phyloP scores from a whole-genome alignment of 2,329 filamentous ascomycete genomes.

The Tothia fuscella region DNA sequence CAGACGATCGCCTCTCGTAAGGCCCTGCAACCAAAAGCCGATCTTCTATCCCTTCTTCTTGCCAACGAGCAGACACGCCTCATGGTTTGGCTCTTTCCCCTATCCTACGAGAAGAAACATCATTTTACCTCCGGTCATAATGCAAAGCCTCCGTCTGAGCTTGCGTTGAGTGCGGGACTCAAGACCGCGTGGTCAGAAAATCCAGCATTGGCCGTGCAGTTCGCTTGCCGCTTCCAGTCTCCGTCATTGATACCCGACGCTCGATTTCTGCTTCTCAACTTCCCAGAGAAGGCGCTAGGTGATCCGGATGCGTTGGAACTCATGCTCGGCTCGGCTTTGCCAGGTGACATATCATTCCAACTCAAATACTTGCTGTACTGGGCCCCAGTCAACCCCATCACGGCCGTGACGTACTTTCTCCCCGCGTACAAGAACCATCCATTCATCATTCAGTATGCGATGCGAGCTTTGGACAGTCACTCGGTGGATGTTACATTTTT shows the following conservation, averaged over 20 bases:
- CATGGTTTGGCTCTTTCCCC: conserved; percentile 78
- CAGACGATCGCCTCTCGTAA: conserved; percentile 40
- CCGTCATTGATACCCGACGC: conserved; percentile 62
- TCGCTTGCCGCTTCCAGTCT: conserved; percentile 68
- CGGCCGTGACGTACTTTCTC: conserved; percentile 84
- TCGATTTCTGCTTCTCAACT: conserved; percentile 66
- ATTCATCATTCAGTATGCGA: conserved; percentile 90
- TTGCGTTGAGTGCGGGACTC: conserved; percentile 51
- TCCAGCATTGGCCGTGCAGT: conserved; percentile 75
- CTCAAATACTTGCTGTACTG: conserved; percentile 91
- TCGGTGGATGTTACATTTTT: conserved; percentile 97
- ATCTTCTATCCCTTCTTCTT: conserved; percentile 67
- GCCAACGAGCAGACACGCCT: conserved; percentile 76
- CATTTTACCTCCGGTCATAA: conserved; percentile 34
- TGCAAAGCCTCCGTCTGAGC: conserved; percentile 32
- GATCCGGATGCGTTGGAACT: conserved; percentile 76
- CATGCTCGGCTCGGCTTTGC: conserved; percentile 64
- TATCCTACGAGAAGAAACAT: conserved; percentile 51
- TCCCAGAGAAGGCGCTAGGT: conserved; percentile 68
- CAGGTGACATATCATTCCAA: conserved; percentile 69
- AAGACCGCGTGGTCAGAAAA: conserved; percentile 79
- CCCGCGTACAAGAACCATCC: conserved; percentile 86
- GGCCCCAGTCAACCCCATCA: conserved; percentile 84
- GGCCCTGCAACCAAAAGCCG: conserved; percentile 65
- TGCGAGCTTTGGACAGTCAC: conserved; percentile 87